Conservation (phyloP, 148 eudicot genomes). For the Persicaria maculosa region DNA sequence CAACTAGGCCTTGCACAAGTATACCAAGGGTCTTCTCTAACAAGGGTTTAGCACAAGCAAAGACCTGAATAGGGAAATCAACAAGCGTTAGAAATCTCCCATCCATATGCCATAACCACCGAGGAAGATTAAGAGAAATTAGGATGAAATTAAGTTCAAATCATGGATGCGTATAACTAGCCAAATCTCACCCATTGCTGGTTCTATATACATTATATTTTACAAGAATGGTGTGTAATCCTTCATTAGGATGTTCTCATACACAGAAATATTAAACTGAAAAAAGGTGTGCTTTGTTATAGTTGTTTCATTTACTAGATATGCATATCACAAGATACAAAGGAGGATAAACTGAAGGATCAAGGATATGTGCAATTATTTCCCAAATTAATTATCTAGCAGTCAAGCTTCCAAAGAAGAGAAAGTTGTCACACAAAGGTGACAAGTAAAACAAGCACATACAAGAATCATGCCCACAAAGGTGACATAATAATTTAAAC, state of each 20-base stretch:
- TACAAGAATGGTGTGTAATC: not conserved
- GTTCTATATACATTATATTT: not conserved
- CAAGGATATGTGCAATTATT: not conserved
- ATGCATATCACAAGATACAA: not conserved
- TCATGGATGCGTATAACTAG: not conserved
- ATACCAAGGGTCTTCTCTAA: conserved; percentile 84
- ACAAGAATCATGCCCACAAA: too few relatives aligned
- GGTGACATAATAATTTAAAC: too few relatives aligned
- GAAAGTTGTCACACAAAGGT: conserved; percentile 42
- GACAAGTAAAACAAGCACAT: too few relatives aligned
- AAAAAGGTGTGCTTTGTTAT: not conserved
- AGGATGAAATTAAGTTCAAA: not conserved
- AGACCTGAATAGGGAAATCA: too few relatives aligned
- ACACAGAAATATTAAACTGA: not conserved
- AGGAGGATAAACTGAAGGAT: not conserved
- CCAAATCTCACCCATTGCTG: not conserved
- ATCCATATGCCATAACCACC: not conserved
- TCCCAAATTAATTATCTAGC: not conserved
- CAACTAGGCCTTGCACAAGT: too few relatives aligned
- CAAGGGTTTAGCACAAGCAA: conserved; percentile 89
- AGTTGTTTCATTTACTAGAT: not conserved
- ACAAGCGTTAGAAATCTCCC: not conserved
- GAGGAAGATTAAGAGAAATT: not conserved
- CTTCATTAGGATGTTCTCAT: not conserved
- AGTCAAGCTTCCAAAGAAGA: conserved; percentile 33